phyloP scores from a whole-genome alignment of 1,139 yeast genomes.

The Saccharomyces pastorianus region DNA sequence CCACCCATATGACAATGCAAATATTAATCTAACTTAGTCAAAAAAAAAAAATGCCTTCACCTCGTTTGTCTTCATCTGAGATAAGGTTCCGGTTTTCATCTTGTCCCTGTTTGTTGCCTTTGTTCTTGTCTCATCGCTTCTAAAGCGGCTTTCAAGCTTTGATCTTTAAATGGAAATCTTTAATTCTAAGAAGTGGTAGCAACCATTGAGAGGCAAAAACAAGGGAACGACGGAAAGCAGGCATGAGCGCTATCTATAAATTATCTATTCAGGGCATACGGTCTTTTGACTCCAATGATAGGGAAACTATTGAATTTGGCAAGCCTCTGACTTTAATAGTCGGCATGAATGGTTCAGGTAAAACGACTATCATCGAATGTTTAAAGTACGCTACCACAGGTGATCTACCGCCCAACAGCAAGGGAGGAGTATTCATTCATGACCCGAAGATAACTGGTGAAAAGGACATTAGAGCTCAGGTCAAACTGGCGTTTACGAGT shows the following conservation, averaged over 20 bases:
- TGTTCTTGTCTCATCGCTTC: neutral
- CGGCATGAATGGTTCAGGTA: constrained; percentile 97
- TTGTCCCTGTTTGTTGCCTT: neutral
- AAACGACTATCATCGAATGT: constrained; percentile 93
- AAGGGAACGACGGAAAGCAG: neutral
- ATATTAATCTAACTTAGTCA: neutral
- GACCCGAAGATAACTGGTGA: constrained; percentile 82
- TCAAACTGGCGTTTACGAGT: constrained; percentile 75
- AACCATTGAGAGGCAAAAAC: neutral
- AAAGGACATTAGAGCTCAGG: constrained; percentile 77
- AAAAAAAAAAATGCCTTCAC: neutral
- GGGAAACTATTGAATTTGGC: constrained; percentile 85
- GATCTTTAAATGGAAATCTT: neutral
- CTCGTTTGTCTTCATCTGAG: neutral
- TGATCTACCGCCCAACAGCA: constrained; percentile 88
- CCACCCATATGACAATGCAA: neutral
- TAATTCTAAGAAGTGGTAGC: neutral
- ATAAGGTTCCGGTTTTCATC: neutral
- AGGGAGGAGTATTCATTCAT: constrained; percentile 93
- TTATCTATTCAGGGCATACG: constrained; percentile 85
- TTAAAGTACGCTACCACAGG: constrained; percentile 93
- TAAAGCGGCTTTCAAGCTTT: neutral
- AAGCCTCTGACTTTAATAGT: constrained; percentile 88
- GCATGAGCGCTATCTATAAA: constrained; percentile 63
- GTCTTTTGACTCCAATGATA: constrained; percentile 74